phyloP scores from a whole-genome alignment of 1,284 basidiomycete genomes.

The Sanghuangporus weigelae region DNA sequence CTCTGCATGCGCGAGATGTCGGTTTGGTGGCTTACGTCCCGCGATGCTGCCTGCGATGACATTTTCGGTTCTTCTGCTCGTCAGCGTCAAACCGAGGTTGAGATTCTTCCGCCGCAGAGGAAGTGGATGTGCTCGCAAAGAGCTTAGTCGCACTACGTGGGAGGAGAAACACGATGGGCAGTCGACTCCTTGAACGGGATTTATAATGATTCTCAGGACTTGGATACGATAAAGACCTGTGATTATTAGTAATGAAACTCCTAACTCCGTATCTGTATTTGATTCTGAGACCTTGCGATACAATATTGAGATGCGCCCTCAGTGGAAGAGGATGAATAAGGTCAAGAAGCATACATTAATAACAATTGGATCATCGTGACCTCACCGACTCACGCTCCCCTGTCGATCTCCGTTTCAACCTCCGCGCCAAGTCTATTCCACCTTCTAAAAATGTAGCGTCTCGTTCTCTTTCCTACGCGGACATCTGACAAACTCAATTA shows the following conservation, averaged over 20 bases:
- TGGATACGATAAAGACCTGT: too few species aligned
- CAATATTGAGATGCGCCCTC: neutral
- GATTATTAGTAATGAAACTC: too few species aligned
- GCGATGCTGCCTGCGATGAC: neutral
- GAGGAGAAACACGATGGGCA: constrained; percentile 13
- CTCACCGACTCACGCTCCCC: neutral
- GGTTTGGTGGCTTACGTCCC: constrained; percentile 36
- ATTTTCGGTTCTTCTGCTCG: neutral
- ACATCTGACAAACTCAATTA: too few species aligned
- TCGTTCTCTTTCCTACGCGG: too few species aligned
- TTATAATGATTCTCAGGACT: neutral
- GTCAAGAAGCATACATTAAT: neutral
- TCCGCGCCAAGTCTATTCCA: too few species aligned
- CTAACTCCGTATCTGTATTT: neutral
- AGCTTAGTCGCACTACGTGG: neutral
- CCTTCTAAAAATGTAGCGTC: too few species aligned
- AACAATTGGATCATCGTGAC: neutral
- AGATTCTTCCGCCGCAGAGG: neutral
- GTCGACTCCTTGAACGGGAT: neutral
- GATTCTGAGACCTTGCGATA: neutral
- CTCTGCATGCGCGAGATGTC: constrained; percentile 65
- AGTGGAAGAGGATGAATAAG: neutral
- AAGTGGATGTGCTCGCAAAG: neutral
- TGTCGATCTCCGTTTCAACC: neutral
- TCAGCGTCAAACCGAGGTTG: neutral